Base-by-base conservation (phyloP, 768 basidiomycete species). In the Ramaria sp. region DNA sequence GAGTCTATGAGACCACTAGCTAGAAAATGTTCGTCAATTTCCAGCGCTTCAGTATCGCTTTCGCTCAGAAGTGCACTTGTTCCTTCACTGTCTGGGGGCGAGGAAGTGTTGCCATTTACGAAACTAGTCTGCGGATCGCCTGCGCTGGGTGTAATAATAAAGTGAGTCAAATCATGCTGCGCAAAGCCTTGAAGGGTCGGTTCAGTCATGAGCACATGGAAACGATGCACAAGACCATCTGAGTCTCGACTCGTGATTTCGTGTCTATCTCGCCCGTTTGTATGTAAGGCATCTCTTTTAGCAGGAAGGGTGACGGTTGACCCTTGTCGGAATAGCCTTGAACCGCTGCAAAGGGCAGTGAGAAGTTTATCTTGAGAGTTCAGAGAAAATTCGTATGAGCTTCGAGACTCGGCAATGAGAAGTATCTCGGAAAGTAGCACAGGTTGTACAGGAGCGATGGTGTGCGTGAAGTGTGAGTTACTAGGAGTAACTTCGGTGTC, bases 181-280 rank as follows among this genome's bases (percentile, higher is more conserved):
- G 77, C 73, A 60, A 74, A 70, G 31, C 91, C 91, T 70, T 92
- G 90, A n/a, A 75, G 70, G 22, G 84, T 82, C 10, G 91, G 89
- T 59, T 85, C 78, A 4, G 80, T 61, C 73, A 88, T 76, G 53
- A 80, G 76, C 27, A 88, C 66, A 45, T 70, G 73, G 59, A 78
- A 84, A 12, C 6, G 13, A 39, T 47, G 22, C 34, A 22, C 11
- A 5, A n/a, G 30, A n/a, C 37, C 22, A 38, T 51, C 45, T 56
- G 24, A 31, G n/a, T 10, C 51, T n/a, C 51, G 47, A 7, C 12
- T 7, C 24, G 22, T 45, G 12, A 22, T 43, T 10, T 34, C 39
- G 33, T 45, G 41, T 17, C 53, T 55, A 19, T 38, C 53, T 7
- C 11, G 37, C 9, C 49, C 45, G 13, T 33, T 50, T 24, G 49